These are phyloP conservation scores for Globisporangium paddicum DNA, from an alignment of 352 stramenopile genomes.

Conservation along the genomic window DNA sequence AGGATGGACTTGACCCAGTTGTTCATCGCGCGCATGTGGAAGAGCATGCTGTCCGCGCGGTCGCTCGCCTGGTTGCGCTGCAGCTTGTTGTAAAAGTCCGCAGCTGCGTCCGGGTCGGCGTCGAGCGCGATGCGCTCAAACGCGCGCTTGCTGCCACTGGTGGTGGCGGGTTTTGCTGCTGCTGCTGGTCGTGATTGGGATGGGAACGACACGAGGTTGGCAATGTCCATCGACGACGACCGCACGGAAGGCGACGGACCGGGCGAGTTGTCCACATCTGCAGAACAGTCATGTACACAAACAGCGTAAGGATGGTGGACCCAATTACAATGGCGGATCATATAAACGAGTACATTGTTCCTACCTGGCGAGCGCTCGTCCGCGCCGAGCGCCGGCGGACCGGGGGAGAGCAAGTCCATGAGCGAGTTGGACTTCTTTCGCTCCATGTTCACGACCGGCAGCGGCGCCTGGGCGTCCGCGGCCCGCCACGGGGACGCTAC, in stretches of 20 bases:
- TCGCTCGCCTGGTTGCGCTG: constrained; percentile 67
- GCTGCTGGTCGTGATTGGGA: constrained; percentile 5
- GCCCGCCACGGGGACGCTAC: constrained; percentile 5
- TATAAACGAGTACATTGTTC: no score
- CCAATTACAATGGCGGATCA: background rate
- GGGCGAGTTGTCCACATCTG: constrained; percentile 15
- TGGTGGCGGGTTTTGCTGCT: no score
- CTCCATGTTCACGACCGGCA: constrained; percentile 20
- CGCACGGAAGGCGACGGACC: constrained; percentile 8
- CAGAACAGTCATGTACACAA: background rate
- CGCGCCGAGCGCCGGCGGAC: constrained; percentile 29
- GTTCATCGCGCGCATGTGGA: constrained; percentile 98
- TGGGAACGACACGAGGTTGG: constrained; percentile 41
- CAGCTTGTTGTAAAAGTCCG: constrained; percentile 84
- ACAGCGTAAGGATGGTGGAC: no score
- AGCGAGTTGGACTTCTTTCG: constrained; percentile 78
- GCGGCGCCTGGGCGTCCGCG: background rate
- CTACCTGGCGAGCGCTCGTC: constrained; percentile 32
- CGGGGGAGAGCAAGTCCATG: constrained; percentile 66
- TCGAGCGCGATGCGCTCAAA: constrained; percentile 56
- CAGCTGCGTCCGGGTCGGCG: constrained; percentile 56
- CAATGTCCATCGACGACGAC: constrained; percentile 43
- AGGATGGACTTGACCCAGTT: constrained; percentile 98
- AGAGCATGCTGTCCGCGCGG: constrained; percentile 89
- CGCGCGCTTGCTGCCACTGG: constrained; percentile 32